Percentiles rank a stretch among this genome's conserved stretches.
Conservation (phyloP, 164 flowering plant species). For the Buxus sempervirens region DNA sequence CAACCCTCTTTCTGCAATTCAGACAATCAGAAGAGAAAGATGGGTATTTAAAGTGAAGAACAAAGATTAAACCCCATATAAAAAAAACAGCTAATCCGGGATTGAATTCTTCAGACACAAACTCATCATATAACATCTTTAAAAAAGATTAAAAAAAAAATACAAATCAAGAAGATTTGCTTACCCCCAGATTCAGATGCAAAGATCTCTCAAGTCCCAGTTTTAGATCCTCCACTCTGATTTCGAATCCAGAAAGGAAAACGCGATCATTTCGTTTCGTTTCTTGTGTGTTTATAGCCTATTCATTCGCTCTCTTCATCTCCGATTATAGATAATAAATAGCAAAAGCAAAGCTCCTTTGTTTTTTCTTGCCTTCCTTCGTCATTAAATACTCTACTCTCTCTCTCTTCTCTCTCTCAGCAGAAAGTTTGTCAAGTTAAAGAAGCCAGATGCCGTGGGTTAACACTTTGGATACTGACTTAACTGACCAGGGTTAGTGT, state of each 20-base stretch:
- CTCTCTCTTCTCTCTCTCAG: not conserved
- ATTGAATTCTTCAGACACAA: not conserved
- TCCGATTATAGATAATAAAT: constrained; percentile 1
- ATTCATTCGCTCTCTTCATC: not conserved
- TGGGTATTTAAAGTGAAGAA: too few species aligned
- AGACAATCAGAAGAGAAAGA: too few species aligned
- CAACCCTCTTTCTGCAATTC: not conserved
- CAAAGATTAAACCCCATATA: too few species aligned
- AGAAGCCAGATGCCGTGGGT: not conserved
- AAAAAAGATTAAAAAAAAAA: not conserved
- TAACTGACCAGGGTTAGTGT: not conserved
- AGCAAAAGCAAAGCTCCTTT: constrained; percentile 4
- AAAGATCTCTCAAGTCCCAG: not conserved
- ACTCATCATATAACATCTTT: not conserved
- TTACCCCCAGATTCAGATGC: too few species aligned
- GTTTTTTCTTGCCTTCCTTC: not conserved
- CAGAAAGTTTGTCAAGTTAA: too few species aligned
- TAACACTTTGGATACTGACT: not conserved
- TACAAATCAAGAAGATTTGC: too few species aligned
- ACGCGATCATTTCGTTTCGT: not conserved
- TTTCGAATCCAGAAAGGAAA: not conserved
- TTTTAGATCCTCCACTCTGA: too few species aligned
- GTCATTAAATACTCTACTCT: not conserved
- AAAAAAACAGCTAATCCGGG: not conserved
- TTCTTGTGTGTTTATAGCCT: not conserved